These are phyloP conservation scores for Melocanna baccifera DNA, from an alignment of 176 grass and related monocot species.

Conservation along the genomic window DNA sequence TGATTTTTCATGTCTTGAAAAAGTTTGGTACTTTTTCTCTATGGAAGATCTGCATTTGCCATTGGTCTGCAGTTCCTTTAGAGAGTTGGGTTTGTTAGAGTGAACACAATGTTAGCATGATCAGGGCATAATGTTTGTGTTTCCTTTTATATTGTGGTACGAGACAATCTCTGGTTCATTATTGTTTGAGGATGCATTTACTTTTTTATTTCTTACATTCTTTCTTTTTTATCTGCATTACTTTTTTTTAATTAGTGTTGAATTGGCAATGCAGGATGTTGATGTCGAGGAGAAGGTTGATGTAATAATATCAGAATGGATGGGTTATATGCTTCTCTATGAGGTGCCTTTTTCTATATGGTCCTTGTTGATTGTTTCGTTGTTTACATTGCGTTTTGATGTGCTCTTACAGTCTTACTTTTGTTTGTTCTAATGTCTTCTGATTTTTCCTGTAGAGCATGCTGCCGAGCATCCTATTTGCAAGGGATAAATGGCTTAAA, in stretches of 20 bases:
- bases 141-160: constrained; percentile 13
- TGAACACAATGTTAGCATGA: background rate
- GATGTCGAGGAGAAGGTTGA: constrained; percentile 82
- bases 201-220: background rate
- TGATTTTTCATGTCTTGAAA: background rate
- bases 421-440: constrained; percentile 21
- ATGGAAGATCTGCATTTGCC: background rate
- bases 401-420: background rate
- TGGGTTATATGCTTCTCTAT: constrained; percentile 96
- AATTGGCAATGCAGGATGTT: constrained; percentile 63
- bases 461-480: constrained; percentile 86
- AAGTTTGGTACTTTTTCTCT: background rate
- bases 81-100: background rate
- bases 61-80: background rate
- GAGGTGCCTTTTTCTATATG: constrained; percentile 46
- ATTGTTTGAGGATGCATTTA: constrained; percentile 17
- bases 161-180: background rate
- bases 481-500: constrained; percentile 95
- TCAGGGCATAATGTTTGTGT: background rate
- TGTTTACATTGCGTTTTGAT: constrained; percentile 13
- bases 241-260: constrained; percentile 9
- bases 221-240: constrained; percentile 20
- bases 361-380: constrained; percentile 14
- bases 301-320: constrained; percentile 98
- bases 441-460: constrained; percentile 62